Base-by-base conservation (phyloP, 176 grass and related monocot genomes). In the Aegilops longissima region DNA sequence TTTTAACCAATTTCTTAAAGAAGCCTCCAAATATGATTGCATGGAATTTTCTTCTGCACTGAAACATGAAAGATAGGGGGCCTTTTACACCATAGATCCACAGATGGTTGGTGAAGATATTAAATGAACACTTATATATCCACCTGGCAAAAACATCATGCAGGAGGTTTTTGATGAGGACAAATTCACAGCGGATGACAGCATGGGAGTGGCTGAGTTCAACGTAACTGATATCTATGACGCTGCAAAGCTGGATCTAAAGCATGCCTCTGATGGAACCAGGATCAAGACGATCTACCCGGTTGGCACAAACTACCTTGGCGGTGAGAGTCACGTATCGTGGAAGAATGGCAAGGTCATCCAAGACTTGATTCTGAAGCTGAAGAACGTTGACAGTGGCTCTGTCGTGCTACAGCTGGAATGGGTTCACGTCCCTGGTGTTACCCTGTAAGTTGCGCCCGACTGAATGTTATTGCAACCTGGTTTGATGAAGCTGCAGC, bases 141-240 rank as follows among this genome's bases (percentile, higher is more conserved):
- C 12, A 23, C 27, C 27, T 24, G 33, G 49, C 39, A 86, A 64
- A 27, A 12, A 86, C 18, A 56, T 61, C 31, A 71, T 70, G 59
- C 84, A 97, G 95, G 92, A 92, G 86, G 93, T 97, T 81, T 97
- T 88, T n/a, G 93, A 95, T 4, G 93, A 97, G 65, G 93, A 97
- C 61, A 97, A 84, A 51, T 97, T 97, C 91, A 95, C 86, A 29
- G 85, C 73, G n/a, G 95, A 97, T 51, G 93, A 97, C 76, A 88
- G 14, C 76, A 93, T 97, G 91, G 95, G 93, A n/a, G 61, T 84
- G 38, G 89, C 93, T 7, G 79, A 93, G 70, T 85, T 97, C 59
- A 86, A 88, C 9, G 73, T 97, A 30, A 86, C 51, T 24, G 90
- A 94, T 29, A 76, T 95, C 3, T 72, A 91, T 9, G 93, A 95